A percentile compares a stretch with the other conserved stretches of the same genome.
Evolutionary conservation across 1,284 basidiomycete genomes (phyloP).

Genomic region (Rhodotorula sp.): DNA sequence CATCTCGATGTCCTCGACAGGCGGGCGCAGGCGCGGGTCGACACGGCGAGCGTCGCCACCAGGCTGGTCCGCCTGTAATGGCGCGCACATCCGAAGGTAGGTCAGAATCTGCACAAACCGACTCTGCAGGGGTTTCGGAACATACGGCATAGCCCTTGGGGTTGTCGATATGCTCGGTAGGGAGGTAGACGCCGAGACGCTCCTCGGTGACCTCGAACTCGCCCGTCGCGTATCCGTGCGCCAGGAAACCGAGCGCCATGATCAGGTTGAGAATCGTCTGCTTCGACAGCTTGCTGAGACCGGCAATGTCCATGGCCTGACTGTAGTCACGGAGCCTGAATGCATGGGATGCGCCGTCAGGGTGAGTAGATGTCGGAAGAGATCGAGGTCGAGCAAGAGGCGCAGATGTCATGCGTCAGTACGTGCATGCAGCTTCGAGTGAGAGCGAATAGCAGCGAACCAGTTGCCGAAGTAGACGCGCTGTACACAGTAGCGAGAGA

Average conservation of each 20-base stretch:
- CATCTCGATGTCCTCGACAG: slow-evolving; percentile 74
- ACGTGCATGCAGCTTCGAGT: neutral
- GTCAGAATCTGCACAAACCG: slow-evolving; percentile 25
- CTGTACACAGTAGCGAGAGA: neutral
- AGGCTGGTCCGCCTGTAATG: slow-evolving; percentile 61
- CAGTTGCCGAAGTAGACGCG: slow-evolving; percentile 45
- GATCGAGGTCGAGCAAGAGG: too few species aligned
- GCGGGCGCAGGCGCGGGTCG: slow-evolving; percentile 73
- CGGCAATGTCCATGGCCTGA: slow-evolving; percentile 81
- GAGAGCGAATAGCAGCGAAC: neutral
- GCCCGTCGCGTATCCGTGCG: slow-evolving; percentile 66
- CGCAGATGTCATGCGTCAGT: too few species aligned
- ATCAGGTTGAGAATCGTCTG: slow-evolving; percentile 55
- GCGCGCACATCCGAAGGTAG: slow-evolving; percentile 46
- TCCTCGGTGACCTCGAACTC: slow-evolving; percentile 91
- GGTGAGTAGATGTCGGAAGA: neutral
- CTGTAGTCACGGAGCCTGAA: slow-evolving; percentile 69
- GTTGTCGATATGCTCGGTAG: slow-evolving; percentile 75
- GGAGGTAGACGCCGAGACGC: slow-evolving; percentile 81
- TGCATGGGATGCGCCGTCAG: neutral
- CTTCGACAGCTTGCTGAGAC: slow-evolving; percentile 62
- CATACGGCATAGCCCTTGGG: slow-evolving; percentile 40
- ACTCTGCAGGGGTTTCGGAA: neutral
- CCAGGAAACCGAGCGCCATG: slow-evolving; percentile 79
- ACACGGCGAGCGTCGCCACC: slow-evolving; percentile 80